A percentile compares a stretch with the other conserved stretches of the same genome.
Evolutionary conservation across 768 basidiomycete genomes (phyloP).

Genomic region (Neoboletus brunneissimus): DNA sequence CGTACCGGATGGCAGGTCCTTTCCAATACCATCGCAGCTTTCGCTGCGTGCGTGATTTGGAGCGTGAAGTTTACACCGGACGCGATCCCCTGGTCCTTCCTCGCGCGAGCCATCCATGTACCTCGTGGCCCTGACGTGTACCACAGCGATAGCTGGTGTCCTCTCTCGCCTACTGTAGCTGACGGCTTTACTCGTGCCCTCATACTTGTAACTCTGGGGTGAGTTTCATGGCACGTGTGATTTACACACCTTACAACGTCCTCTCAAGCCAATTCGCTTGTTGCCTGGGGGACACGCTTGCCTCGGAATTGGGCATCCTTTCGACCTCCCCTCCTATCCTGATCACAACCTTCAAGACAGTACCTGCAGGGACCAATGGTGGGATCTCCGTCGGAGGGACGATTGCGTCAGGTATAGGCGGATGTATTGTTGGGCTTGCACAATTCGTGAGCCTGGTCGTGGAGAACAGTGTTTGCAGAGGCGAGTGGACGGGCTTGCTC

Average conservation of each 20-base stretch:
- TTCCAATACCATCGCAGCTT: conserved; percentile 70
- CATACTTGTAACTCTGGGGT: conserved; percentile 68
- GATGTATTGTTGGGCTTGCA: conserved; percentile 63
- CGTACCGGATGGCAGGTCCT: conserved; percentile 79
- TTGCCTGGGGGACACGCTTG: conserved; percentile 88
- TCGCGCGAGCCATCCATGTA: conserved; percentile 11
- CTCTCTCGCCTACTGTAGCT: conserved; percentile 42
- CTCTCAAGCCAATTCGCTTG: conserved; percentile 74
- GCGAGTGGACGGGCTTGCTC: conserved; percentile 37
- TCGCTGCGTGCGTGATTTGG: conserved; percentile 63
- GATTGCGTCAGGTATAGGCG: conserved; percentile 68
- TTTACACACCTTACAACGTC: conserved; percentile 1
- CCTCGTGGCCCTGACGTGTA: conserved; percentile 31
- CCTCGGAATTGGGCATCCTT: conserved; percentile 90
- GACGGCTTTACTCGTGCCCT: conserved; percentile 58
- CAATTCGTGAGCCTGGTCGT: conserved; percentile 54
- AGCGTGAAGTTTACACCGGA: conserved; percentile 52
- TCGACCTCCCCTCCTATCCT: conserved; percentile 66
- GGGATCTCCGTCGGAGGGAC: conserved; percentile 78
- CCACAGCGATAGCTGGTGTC: conserved; percentile 56
- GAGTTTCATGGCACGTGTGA: conserved; percentile 15
- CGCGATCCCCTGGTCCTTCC: conserved; percentile 37
- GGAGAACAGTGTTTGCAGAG: conserved; percentile 59
- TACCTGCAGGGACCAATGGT: conserved; percentile 91
- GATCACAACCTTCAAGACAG: conserved; percentile 70